Evolutionary conservation across 2,329 filamentous ascomycete genomes (phyloP).

Genomic region (Akanthomyces muscarius): DNA sequence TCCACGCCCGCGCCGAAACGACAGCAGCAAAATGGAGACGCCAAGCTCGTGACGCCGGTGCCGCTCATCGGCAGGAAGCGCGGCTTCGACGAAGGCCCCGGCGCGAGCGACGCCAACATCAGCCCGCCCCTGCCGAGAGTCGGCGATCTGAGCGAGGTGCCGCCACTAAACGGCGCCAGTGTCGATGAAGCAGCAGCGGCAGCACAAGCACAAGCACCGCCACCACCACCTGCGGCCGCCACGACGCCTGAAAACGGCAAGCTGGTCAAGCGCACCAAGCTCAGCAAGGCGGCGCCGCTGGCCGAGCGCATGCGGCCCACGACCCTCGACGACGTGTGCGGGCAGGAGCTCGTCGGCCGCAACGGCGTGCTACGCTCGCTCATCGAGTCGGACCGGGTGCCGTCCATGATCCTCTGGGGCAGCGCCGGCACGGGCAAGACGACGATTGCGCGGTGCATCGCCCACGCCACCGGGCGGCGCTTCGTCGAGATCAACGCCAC

Average conservation of each 20-base stretch:
- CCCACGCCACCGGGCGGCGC: slow-evolving; percentile 72
- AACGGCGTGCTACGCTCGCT: slow-evolving; percentile 80
- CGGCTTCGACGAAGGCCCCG: slow-evolving; percentile 52
- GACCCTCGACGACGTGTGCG: slow-evolving; percentile 79
- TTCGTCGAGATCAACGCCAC: slow-evolving; percentile 98
- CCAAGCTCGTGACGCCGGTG: slow-evolving; percentile 31
- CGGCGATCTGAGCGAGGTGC: slow-evolving; percentile 8
- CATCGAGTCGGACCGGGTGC: slow-evolving; percentile 80
- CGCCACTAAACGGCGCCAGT: slow-evolving; percentile 11
- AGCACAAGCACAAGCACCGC: slow-evolving; percentile 1
- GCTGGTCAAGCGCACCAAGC: slow-evolving; percentile 62
- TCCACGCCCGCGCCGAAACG: slow-evolving; percentile 57
- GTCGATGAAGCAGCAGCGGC: neutral
- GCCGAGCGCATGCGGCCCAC: slow-evolving; percentile 91
- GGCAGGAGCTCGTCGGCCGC: slow-evolving; percentile 85
- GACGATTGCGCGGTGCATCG: slow-evolving; percentile 88
- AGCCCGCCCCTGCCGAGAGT: slow-evolving; percentile 15
- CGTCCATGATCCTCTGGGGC: slow-evolving; percentile 95
- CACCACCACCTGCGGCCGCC: neutral
- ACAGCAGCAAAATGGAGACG: slow-evolving; percentile 41
- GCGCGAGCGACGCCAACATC: slow-evolving; percentile 24
- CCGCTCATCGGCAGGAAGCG: slow-evolving; percentile 44
- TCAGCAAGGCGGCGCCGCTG: slow-evolving; percentile 70
- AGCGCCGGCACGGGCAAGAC: slow-evolving; percentile 79
- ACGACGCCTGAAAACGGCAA: slow-evolving; percentile 32